Evolutionary conservation across 2,329 filamentous ascomycete species (phyloP).

Genomic region (Talaromyces sp.): DNA sequence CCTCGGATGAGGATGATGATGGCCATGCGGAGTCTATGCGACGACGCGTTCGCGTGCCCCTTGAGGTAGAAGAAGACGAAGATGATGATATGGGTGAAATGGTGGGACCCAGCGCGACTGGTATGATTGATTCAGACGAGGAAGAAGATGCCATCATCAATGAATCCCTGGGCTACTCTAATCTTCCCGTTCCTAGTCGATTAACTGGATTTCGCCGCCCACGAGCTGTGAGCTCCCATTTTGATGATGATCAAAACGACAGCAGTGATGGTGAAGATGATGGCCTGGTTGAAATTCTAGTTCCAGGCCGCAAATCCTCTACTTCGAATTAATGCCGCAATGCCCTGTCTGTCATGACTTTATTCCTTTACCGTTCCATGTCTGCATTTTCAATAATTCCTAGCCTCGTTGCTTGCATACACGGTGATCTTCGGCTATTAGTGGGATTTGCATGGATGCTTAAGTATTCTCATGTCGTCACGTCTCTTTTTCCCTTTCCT

Average conservation of each 20-base stretch:
- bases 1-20: conserved; percentile 46
- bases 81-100: conserved; percentile 54
- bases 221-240: conserved; percentile 34
- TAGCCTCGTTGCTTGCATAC: conserved; percentile 2
- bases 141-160: conserved; percentile 59
- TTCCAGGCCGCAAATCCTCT: conserved; percentile 44
- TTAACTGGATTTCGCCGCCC: conserved; percentile 48
- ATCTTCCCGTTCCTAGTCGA: conserved; percentile 56
- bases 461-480: conserved; percentile 4
- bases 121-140: conserved; percentile 55
- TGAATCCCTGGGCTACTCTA: conserved; percentile 71
- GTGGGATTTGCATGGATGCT: conserved; percentile 6
- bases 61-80: conserved; percentile 62
- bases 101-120: conserved; percentile 48
- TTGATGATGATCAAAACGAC: conserved; percentile 47
- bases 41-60: conserved; percentile 53
- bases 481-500: background rate
- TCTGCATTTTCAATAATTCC: conserved; percentile 10
- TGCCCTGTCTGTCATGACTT: background rate
- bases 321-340: conserved; percentile 19
- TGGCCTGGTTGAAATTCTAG: conserved; percentile 49
- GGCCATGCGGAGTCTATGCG: conserved; percentile 40
- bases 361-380: conserved; percentile 3
- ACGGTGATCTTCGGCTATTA: conserved; percentile 4
- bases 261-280: conserved; percentile 48